Percentiles rank a stretch among this genome's conserved stretches.
Evolutionary conservation across 106 monocot genomes (phyloP).

Genomic region (Platanthera zijinensis): DNA sequence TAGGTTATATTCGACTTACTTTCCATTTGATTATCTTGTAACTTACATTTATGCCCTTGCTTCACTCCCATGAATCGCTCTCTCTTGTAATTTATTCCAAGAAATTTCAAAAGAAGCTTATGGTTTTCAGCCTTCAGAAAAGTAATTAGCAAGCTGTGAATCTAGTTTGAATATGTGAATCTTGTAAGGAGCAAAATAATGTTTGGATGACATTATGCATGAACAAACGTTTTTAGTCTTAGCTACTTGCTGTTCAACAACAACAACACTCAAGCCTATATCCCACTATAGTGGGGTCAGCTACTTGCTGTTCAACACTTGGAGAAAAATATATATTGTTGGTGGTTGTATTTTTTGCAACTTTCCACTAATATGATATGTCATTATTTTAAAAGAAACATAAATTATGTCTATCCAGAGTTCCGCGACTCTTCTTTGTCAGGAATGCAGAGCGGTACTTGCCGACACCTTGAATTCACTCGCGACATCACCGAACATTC

Average conservation of each 20-base stretch:
- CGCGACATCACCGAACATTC: too few species aligned
- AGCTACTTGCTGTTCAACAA: neutral
- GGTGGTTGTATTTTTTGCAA: neutral
- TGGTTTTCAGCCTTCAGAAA: neutral
- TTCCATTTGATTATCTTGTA: neutral
- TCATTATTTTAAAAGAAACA: neutral
- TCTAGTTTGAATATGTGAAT: neutral
- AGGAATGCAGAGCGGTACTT: too few species aligned
- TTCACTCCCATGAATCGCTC: neutral
- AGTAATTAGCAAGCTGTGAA: neutral
- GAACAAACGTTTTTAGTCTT: neutral
- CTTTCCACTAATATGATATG: neutral
- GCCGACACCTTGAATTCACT: too few species aligned
- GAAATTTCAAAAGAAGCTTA: neutral
- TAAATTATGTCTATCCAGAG: neutral
- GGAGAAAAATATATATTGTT: neutral
- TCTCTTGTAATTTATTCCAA: neutral
- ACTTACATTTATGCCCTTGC: neutral
- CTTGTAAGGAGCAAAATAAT: neutral
- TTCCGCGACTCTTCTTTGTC: too few species aligned
- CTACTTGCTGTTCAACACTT: neutral
- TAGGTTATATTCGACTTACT: slow-evolving; percentile 36
- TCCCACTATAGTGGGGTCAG: too few species aligned
- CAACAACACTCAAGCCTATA: too few species aligned
- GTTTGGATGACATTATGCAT: slow-evolving; percentile 3